Evolutionary conservation across 805 yeast genomes (phyloP), one percentile per base, ranked within the genome.

Genomic region (Zygosaccharomyces pseudorouxii): DNA sequence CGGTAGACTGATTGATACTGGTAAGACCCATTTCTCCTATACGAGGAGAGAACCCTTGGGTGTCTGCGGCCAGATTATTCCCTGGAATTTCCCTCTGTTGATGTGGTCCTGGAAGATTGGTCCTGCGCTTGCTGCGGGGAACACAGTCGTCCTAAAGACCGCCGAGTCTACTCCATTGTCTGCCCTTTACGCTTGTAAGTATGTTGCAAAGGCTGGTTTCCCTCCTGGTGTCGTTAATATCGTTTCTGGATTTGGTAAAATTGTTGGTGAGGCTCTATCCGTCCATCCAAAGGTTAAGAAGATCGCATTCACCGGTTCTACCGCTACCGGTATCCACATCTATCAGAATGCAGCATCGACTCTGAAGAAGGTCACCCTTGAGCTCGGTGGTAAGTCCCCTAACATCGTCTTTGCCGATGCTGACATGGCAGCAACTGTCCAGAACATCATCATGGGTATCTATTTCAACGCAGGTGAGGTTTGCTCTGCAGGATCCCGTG

Each of bases 371-470:
- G 88, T 89, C 55, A 90, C 97, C 38, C 78, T 90, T 66, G 98
- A 90, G 75, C 81, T 89, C 62, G 98, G 98, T 65, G 98, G 98
- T 67, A 90, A 90, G 75, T 89, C 97, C 29, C 96, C 98, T 62
- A 82, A 86, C 70, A 81, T 90, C 58, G 83, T 90, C 43, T 89
- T 86, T 65, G 82, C 84, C 63, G 97, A 90, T 65, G 90, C 92
- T 48, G 81, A 90, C 68, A 66, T 90, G 51, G 81, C 84, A 48
- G 75, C 76, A 62, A 86, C 97, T 45, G 84, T 87, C 45, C 76
- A 83, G 58, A 79, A 82, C 76, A 82, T 89, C 57, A 77, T 86
- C 50, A 67, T 77, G 49, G 97, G 96, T 69, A 89, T 90, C 64
- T 88, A 84, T 77, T 88, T 79, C 79, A 90, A 90, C 77, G 83